Percentiles rank a stretch among this genome's conserved stretches.
phyloP scores from a whole-genome alignment of 345 rosid species.

The Citrus trifoliata region DNA sequence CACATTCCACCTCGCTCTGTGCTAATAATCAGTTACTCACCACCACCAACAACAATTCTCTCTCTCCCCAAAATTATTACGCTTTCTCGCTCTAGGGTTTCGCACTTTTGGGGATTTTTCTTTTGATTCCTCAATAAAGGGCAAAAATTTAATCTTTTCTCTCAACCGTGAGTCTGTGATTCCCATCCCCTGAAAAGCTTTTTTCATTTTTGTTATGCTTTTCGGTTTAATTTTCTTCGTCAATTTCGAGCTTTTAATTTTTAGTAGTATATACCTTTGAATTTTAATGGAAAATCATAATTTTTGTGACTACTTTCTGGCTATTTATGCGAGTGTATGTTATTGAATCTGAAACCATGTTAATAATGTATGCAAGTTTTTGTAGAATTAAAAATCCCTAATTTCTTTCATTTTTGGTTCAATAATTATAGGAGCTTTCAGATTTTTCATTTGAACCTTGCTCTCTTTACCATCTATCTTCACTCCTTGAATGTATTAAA shows the following conservation, averaged over 20 bases:
- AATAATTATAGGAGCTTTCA: neutral
- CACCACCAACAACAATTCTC: neutral
- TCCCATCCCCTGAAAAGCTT: neutral
- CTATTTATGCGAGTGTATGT: neutral
- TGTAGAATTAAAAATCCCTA: neutral
- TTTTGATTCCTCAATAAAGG: neutral
- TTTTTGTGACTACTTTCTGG: neutral
- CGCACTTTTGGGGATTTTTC: neutral
- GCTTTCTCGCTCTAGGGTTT: slow-evolving; percentile 3
- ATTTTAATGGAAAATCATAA: neutral
- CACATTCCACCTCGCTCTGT: neutral
- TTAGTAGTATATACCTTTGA: neutral
- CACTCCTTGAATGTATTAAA: neutral
- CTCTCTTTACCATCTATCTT: neutral
- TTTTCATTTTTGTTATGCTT: neutral
- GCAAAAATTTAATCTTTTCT: neutral
- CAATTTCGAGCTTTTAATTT: neutral
- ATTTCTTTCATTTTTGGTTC: neutral
- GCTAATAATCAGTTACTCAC: neutral
- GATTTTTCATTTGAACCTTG: neutral
- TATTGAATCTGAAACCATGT: too few relatives aligned
- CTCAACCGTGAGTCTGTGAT: neutral
- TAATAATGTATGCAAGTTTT: neutral
- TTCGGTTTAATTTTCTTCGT: neutral
- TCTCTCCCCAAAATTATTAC: neutral